Conservation (phyloP, 331 rosid genomes). For the Acacia pycnantha region DNA sequence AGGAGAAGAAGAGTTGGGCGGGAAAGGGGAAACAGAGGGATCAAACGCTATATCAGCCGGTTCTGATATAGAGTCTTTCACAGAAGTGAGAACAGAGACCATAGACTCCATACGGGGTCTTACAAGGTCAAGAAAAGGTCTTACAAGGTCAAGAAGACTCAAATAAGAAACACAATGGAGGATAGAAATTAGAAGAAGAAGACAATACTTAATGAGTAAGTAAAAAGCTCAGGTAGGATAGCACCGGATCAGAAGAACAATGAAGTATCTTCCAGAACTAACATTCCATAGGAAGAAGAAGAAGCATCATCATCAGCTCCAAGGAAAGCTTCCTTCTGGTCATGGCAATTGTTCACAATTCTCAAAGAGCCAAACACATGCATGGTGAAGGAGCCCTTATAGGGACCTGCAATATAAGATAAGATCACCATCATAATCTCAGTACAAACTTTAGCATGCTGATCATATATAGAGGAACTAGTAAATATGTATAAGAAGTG, state of each 20-base stretch:
- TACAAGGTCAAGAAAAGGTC: constrained; percentile 99
- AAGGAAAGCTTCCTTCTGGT: neutral
- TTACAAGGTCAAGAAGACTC: constrained; percentile 99
- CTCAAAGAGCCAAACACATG: constrained; percentile 30
- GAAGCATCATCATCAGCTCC: neutral
- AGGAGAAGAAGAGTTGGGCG: constrained; percentile 83
- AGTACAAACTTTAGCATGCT: neutral
- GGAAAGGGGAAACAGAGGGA: constrained; percentile 32
- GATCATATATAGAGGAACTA: constrained; percentile 18
- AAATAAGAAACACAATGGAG: neutral
- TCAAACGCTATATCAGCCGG: constrained; percentile 38
- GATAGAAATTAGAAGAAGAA: constrained; percentile 25
- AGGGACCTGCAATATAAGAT: constrained; percentile 41
- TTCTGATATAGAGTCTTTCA: constrained; percentile 32
- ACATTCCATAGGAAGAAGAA: constrained; percentile 18
- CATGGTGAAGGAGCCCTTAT: neutral
- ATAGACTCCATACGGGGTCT: constrained; percentile 48
- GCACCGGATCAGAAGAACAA: constrained; percentile 51
- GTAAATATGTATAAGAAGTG: neutral
- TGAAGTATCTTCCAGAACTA: constrained; percentile 17
- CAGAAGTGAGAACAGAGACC: constrained; percentile 19
- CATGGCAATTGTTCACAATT: neutral
- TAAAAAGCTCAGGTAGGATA: constrained; percentile 95
- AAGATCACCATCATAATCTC: neutral
- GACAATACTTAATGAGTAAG: neutral